phyloP scores from a whole-genome alignment of 2,329 filamentous ascomycete species.

The Lizonia empirigonia region DNA sequence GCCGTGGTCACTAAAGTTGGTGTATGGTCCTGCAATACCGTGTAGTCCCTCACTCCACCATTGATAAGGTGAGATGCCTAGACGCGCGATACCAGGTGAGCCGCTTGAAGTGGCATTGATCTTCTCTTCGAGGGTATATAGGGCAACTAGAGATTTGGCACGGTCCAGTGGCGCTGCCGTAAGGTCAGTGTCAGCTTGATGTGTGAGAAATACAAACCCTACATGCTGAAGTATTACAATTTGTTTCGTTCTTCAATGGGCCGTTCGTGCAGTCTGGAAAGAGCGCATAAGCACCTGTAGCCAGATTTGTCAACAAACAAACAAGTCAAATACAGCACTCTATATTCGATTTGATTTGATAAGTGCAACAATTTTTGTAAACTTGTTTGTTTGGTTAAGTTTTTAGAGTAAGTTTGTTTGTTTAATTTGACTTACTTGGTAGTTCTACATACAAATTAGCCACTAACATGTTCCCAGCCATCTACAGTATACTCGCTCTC shows the following conservation, averaged over 20 bases:
- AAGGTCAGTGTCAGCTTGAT: background rate
- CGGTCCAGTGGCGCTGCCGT: constrained; percentile 31
- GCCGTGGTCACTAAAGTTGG: constrained; percentile 59
- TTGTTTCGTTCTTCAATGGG: constrained; percentile 56
- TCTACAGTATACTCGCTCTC: no score
- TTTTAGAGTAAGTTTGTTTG: no score
- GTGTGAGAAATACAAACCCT: background rate
- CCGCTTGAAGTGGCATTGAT: constrained; percentile 59
- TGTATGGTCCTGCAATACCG: constrained; percentile 64
- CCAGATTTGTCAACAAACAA: no score
- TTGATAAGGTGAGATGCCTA: constrained; percentile 63
- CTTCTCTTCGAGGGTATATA: constrained; percentile 49
- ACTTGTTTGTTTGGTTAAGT: no score
- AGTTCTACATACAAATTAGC: no score
- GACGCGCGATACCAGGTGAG: constrained; percentile 51
- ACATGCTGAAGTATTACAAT: constrained; percentile 57
- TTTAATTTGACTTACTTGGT: no score
- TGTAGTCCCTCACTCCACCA: constrained; percentile 65
- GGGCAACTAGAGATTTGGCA: constrained; percentile 32
- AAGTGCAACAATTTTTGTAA: no score
- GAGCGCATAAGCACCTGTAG: constrained; percentile 24
- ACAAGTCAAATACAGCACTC: no score
- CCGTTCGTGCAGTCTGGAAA: constrained; percentile 61
- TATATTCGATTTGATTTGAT: no score
- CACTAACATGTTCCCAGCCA: no score